A percentile compares a stretch with the other conserved stretches of the same genome.
Evolutionary conservation across 2,329 filamentous ascomycete genomes (phyloP).

Genomic region (Nigrograna mackinnonii): DNA sequence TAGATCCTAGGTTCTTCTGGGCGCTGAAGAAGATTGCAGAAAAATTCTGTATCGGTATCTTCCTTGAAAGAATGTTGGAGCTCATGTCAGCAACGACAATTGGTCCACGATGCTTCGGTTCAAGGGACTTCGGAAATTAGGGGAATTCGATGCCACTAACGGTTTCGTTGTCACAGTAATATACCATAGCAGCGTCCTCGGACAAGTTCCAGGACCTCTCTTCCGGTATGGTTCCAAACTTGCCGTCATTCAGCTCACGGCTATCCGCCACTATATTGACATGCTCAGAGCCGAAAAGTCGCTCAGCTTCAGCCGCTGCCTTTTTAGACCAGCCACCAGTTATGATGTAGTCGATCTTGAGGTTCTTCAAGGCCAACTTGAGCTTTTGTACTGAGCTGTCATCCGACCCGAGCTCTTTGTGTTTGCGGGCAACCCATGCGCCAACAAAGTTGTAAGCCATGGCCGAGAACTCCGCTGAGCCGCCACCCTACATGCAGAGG

Average conservation of each 20-base stretch:
- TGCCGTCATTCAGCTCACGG: slow-evolving; percentile 3
- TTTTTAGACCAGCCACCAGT: slow-evolving; percentile 3
- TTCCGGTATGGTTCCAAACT: slow-evolving; percentile 3
- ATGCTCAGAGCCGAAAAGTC: slow-evolving; percentile 3
- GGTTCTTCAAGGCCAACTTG: slow-evolving; percentile 2
- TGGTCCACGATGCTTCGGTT: slow-evolving; percentile 2
- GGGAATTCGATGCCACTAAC: slow-evolving; percentile 2
- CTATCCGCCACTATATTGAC: slow-evolving; percentile 3
- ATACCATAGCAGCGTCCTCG: slow-evolving; percentile 3
- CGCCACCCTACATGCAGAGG: slow-evolving; percentile 2
- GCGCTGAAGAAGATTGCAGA: slow-evolving; percentile 3
- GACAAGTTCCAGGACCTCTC: slow-evolving; percentile 3
- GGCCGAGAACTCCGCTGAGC: slow-evolving; percentile 1
- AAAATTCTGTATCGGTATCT: slow-evolving; percentile 3
- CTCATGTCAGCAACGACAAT: slow-evolving; percentile 3
- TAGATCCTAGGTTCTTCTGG: slow-evolving; percentile 3
- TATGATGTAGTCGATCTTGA: slow-evolving; percentile 3
- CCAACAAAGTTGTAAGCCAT: slow-evolving; percentile 3
- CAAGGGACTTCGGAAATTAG: slow-evolving; percentile 3
- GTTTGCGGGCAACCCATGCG: slow-evolving; percentile 3
- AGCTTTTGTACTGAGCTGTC: slow-evolving; percentile 2
- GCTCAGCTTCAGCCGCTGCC: slow-evolving; percentile 2
- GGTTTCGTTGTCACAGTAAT: slow-evolving; percentile 3
- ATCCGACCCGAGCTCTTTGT: slow-evolving; percentile 2
- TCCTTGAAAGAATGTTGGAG: slow-evolving; percentile 3